These are phyloP conservation scores for Xanthoceras sorbifolium DNA, from an alignment of 345 rosid genomes.

Conservation along the genomic window DNA sequence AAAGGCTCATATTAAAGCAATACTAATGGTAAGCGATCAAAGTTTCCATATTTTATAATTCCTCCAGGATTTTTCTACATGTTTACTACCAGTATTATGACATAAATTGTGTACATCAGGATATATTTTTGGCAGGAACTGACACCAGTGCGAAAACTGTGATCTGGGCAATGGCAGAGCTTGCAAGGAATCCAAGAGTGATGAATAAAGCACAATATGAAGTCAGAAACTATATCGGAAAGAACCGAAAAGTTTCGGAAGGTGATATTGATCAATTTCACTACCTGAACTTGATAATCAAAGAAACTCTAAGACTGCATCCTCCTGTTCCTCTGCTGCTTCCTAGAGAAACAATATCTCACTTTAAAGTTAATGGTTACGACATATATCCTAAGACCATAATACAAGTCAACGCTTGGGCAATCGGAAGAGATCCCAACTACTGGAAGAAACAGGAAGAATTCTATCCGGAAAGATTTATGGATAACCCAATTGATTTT, in stretches of 20 bases:
- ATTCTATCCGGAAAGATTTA: slow-evolving; percentile 40
- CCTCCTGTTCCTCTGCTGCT: slow-evolving; percentile 39
- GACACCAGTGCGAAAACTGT: slow-evolving; percentile 25
- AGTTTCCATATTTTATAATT: neutral
- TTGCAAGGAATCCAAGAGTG: slow-evolving; percentile 32
- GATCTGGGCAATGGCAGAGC: slow-evolving; percentile 49
- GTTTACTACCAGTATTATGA: too few species aligned
- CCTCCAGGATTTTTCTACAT: neutral
- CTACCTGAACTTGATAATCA: slow-evolving; percentile 42
- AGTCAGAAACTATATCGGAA: slow-evolving; percentile 31
- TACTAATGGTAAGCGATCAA: slow-evolving; percentile 16
- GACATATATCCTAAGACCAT: slow-evolving; percentile 34
- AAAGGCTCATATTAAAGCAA: slow-evolving; percentile 15
- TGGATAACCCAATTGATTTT: slow-evolving; percentile 30
- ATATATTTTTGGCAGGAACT: slow-evolving; percentile 38
- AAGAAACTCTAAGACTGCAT: slow-evolving; percentile 46
- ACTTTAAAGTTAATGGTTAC: slow-evolving; percentile 29
- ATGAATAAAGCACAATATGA: slow-evolving; percentile 48
- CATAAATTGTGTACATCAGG: slow-evolving; percentile 18
- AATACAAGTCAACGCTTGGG: slow-evolving; percentile 42
- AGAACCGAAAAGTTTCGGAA: slow-evolving; percentile 22
- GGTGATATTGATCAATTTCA: slow-evolving; percentile 24
- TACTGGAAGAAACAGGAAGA: slow-evolving; percentile 39
- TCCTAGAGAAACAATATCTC: slow-evolving; percentile 40
- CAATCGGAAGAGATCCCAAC: slow-evolving; percentile 35